phyloP scores from a whole-genome alignment of 352 stramenopile genomes.

The Albugo laibachii region DNA sequence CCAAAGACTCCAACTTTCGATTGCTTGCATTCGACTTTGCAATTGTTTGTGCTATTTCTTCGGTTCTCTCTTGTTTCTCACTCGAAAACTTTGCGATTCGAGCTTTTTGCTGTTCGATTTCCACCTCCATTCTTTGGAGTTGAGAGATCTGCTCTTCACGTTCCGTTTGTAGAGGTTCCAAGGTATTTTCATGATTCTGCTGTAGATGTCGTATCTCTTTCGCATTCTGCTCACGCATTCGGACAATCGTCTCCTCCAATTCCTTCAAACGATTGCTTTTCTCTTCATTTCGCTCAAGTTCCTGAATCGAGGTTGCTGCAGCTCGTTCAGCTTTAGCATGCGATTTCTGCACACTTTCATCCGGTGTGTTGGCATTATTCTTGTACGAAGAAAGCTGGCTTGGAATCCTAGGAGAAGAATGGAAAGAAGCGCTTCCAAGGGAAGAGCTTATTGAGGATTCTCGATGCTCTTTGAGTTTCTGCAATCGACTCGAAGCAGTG shows the following conservation, averaged over 20 bases:
- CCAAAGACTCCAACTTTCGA: slow-evolving; percentile 43
- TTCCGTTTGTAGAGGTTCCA: slow-evolving; percentile 31
- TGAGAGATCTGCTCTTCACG: slow-evolving; percentile 36
- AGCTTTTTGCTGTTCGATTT: slow-evolving; percentile 45
- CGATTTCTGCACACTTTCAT: no score
- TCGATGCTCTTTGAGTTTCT: slow-evolving; percentile 16
- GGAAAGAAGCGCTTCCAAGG: no score
- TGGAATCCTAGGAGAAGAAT: no score
- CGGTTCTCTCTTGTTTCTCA: slow-evolving; percentile 50
- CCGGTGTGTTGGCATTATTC: no score
- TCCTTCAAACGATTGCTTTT: background rate
- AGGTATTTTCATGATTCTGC: slow-evolving; percentile 25
- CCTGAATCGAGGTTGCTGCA: no score
- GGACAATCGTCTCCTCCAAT: slow-evolving; percentile 26
- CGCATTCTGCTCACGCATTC: slow-evolving; percentile 35
- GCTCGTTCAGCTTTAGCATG: no score
- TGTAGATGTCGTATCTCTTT: slow-evolving; percentile 37
- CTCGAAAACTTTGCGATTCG: slow-evolving; percentile 43
- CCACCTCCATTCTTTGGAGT: slow-evolving; percentile 36
- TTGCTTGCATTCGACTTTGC: slow-evolving; percentile 43
- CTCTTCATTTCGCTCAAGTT: slow-evolving; percentile 13
- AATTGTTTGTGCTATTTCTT: slow-evolving; percentile 49
- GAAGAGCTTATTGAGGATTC: background rate
- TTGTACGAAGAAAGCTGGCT: no score
- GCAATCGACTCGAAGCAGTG: slow-evolving; percentile 9